These are phyloP conservation scores for Kazachstania martiniae DNA, from an alignment of 805 yeast species.

Conservation along the genomic window DNA sequence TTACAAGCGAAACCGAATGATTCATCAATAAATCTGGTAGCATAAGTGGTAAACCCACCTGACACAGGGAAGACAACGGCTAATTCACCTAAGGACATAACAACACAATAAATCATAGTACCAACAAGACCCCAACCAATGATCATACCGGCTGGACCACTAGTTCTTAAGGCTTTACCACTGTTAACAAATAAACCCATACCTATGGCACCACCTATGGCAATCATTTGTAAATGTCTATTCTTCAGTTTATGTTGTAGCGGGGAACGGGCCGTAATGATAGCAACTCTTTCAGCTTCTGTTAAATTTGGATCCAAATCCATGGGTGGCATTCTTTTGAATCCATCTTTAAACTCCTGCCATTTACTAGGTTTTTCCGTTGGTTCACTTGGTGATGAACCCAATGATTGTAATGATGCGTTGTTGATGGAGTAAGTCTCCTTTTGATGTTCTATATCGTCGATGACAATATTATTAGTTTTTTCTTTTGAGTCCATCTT, in stretches of 20 bases:
- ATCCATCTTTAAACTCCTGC: constrained; percentile 6
- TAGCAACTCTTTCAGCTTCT: constrained; percentile 37
- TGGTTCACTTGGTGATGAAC: background rate
- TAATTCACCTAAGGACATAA: constrained; percentile 52
- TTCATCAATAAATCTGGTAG: constrained; percentile 47
- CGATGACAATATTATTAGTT: no score
- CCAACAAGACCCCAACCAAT: constrained; percentile 47
- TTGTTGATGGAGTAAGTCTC: constrained; percentile 2
- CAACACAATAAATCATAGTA: constrained; percentile 44
- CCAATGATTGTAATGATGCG: background rate
- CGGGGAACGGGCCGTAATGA: constrained; percentile 42
- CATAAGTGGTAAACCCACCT: constrained; percentile 55
- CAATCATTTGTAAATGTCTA: constrained; percentile 53
- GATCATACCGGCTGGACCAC: constrained; percentile 57
- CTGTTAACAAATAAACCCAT: constrained; percentile 70
- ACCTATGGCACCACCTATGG: constrained; percentile 65
- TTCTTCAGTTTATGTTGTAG: constrained; percentile 42
- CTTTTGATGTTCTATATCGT: background rate
- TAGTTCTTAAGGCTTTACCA: constrained; percentile 48
- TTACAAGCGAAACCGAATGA: constrained; percentile 57
- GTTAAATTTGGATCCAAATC: constrained; percentile 32
- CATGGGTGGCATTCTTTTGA: constrained; percentile 3
- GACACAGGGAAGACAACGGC: constrained; percentile 52
- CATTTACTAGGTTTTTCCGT: constrained; percentile 1
- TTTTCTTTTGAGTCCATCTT: no score